Conservation (phyloP, 768 basidiomycete species). For the Cystofilobasidium ferigula region DNA sequence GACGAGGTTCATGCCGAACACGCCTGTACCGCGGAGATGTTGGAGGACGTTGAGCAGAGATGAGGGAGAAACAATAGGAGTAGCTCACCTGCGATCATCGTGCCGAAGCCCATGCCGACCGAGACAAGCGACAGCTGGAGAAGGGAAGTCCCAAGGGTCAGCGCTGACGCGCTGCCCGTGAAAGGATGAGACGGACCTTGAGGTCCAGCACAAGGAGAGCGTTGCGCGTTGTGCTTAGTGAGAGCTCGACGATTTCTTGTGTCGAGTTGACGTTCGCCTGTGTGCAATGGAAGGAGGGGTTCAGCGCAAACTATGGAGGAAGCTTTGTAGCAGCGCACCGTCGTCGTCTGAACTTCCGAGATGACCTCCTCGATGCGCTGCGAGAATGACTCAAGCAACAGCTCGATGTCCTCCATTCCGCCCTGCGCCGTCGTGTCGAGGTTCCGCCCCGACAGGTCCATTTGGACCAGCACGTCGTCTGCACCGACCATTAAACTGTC, state of each 20-base stretch:
- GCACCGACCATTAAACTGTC: too few species aligned
- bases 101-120: conserved; percentile 17
- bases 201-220: conserved; percentile 22
- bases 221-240: conserved; percentile 20
- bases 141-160: neutral
- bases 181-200: conserved; percentile 2
- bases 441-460: neutral
- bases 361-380: conserved; percentile 25
- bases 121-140: conserved; percentile 15
- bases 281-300: neutral
- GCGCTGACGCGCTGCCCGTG: neutral
- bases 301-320: neutral
- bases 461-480: conserved; percentile 21
- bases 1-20: conserved; percentile 23
- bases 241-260: conserved; percentile 24
- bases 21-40: neutral
- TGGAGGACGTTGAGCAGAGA: too few species aligned
- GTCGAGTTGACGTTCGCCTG: conserved; percentile 24
- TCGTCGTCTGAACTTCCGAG: conserved; percentile 22
- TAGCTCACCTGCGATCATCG: conserved; percentile 14
- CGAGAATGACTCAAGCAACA: conserved; percentile 18
- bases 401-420: conserved; percentile 18
- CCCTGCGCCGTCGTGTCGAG: neutral
- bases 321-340: neutral
- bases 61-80: too few species aligned